Base-by-base conservation (phyloP, 192 early-diverging fungal species). In the Entophlyctis luteolus region DNA sequence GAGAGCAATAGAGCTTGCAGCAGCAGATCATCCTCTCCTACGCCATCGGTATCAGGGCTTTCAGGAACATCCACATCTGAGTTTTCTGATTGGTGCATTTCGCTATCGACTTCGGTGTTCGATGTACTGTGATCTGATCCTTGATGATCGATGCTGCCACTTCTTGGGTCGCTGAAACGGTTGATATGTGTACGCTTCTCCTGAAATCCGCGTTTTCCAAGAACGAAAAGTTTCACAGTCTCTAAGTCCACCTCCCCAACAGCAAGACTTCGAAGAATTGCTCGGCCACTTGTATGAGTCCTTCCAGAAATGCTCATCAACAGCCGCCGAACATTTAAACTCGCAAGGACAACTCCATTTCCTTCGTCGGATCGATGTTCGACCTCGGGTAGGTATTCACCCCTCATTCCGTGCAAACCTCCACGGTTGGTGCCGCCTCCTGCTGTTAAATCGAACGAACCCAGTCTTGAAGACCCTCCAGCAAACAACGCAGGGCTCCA, bases 181-280 rank as follows among this genome's bases (percentile, higher is more conserved):
- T n/a, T n/a, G n/a, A n/a, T n/a, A n/a, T n/a, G n/a, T n/a, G n/a
- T n/a, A n/a, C n/a, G 39, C n/a, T 53, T 25, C 28, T 53, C 28
- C 28, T 31, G 47, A 48, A 10, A 12, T 5, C 63, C n/a, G n/a
- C n/a, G n/a, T n/a, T n/a, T n/a, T n/a, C n/a, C 63, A 1, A 14
- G 10, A 66, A 66, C 52, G 25, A 52, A 14, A n/a, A n/a, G 25
- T 0, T 25, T 22, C 6, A 66, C 63, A 34, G 48, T 55, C 28
- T 66, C 50, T 28, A 54, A 8, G 4, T 5, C 33, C 36, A 66
- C 37, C 36, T 66, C 63, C 25, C 63, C 63, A 47, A 66, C 52
- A 32, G 63, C 63, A 18, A 66, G 35, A 25, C 23, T 37, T 18
- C n/a, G 47, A 33, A 65, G 23, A 14, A 45, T 12, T 20, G 10